Evolutionary conservation across 495 filamentous ascomycete genomes (phyloP).

Genomic region (Saxophila tyrrhenica): DNA sequence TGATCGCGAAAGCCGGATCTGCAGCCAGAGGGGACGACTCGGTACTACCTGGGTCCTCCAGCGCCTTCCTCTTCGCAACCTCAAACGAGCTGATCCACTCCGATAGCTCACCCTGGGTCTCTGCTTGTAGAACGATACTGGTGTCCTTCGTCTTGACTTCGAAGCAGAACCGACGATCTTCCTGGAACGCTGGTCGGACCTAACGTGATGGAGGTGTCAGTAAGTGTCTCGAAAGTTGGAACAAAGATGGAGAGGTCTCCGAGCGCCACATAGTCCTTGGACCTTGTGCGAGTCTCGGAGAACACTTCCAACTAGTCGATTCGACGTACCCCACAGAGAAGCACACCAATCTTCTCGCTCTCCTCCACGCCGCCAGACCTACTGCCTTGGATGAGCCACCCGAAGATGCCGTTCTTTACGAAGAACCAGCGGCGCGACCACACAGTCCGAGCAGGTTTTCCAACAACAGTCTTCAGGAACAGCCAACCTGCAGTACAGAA

Average conservation of each 20-base stretch:
- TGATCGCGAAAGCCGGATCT: conserved; percentile 88
- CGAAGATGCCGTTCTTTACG: conserved; percentile 88
- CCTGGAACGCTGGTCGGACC: conserved; percentile 79
- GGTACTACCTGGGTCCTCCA: conserved; percentile 62
- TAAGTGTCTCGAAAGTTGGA: too few species aligned
- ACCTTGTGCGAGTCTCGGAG: too few species aligned
- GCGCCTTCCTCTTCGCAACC: conserved; percentile 77
- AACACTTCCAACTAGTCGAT: too few species aligned
- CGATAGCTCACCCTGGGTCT: conserved; percentile 77
- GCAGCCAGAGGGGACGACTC: conserved; percentile 40
- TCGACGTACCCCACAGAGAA: conserved; percentile 58
- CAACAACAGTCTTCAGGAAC: conserved; percentile 66
- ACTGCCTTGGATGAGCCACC: conserved; percentile 79
- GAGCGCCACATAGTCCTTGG: too few species aligned
- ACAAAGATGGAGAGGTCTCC: too few species aligned
- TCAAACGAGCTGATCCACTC: conserved; percentile 92
- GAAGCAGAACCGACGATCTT: conserved; percentile 93
- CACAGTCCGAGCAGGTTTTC: conserved; percentile 73
- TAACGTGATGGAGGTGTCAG: too few species aligned
- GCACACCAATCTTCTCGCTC: conserved; percentile 87
- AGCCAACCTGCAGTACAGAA: too few species aligned
- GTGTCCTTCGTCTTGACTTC: conserved; percentile 97
- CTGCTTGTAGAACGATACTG: conserved; percentile 79
- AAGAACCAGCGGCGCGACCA: conserved; percentile 95
- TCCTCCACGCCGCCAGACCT: conserved; percentile 83